Percentiles rank a stretch among this genome's conserved stretches.
phyloP scores from a whole-genome alignment of 2,329 filamentous ascomycete genomes.

The Pseudogymnoascus pannorum region DNA sequence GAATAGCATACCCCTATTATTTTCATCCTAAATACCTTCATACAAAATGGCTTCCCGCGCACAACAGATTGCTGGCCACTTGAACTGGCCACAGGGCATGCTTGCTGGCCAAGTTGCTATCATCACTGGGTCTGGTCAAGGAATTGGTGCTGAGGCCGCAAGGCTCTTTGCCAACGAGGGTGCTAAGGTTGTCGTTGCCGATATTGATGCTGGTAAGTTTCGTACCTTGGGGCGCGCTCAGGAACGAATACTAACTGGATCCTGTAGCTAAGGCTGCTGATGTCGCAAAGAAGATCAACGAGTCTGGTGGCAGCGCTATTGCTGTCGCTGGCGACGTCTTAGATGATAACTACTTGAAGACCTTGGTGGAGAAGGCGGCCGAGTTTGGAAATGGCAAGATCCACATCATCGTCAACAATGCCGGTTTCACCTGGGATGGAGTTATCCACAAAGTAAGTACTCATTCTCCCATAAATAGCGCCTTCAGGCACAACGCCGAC shows the following conservation, averaged over 20 bases:
- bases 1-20: background rate
- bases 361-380: slow-evolving; percentile 66
- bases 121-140: slow-evolving; percentile 79
- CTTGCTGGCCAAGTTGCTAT: slow-evolving; percentile 77
- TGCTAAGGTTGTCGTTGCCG: slow-evolving; percentile 73
- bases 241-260: slow-evolving; percentile 16
- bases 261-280: slow-evolving; percentile 56
- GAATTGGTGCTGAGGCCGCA: slow-evolving; percentile 80
- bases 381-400: slow-evolving; percentile 83
- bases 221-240: background rate
- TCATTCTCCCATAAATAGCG: slow-evolving; percentile 13
- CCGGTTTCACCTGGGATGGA: slow-evolving; percentile 87
- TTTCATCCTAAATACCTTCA: background rate
- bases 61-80: slow-evolving; percentile 66
- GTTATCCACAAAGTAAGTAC: slow-evolving; percentile 68
- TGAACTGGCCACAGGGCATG: slow-evolving; percentile 76
- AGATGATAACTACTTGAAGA: slow-evolving; percentile 59
- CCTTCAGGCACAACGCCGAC: background rate
- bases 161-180: slow-evolving; percentile 81
- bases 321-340: slow-evolving; percentile 72
- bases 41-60: slow-evolving; percentile 42
- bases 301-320: slow-evolving; percentile 56
- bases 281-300: slow-evolving; percentile 65
- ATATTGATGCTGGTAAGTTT: slow-evolving; percentile 64
- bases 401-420: slow-evolving; percentile 87